Evolutionary conservation across 306 rosid genomes (phyloP).

Genomic region (Rosa chinensis): DNA sequence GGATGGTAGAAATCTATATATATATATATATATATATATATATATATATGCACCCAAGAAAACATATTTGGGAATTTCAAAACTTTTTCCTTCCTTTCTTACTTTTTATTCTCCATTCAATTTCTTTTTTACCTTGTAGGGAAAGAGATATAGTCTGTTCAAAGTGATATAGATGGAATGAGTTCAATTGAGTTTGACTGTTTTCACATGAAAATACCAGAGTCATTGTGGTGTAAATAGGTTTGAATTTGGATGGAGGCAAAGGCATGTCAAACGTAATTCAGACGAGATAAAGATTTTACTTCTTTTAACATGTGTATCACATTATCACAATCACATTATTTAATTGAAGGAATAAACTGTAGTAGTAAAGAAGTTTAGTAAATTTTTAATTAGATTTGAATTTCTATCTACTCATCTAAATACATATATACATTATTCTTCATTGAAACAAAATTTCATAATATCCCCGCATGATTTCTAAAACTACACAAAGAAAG

Average conservation of each 20-base stretch:
- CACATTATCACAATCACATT: too few species aligned
- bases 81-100: neutral
- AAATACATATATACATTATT: too few species aligned
- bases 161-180: neutral
- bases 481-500: too few species aligned
- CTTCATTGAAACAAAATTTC: too few species aligned
- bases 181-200: neutral
- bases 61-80: neutral
- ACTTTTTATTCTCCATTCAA: neutral
- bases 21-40: too few species aligned
- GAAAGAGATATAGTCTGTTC: neutral
- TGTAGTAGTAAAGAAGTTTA: too few species aligned
- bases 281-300: too few species aligned
- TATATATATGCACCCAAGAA: neutral
- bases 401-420: too few species aligned
- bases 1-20: neutral
- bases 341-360: too few species aligned
- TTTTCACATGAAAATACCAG: neutral
- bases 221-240: neutral
- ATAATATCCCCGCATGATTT: too few species aligned
- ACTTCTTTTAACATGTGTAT: too few species aligned
- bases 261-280: neutral
- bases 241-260: neutral
- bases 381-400: too few species aligned
- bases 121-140: neutral